Evolutionary conservation across 2,329 filamentous ascomycete species (phyloP), one percentile per base, ranked within the genome.

Genomic region (Dactylellina drechsleri): DNA sequence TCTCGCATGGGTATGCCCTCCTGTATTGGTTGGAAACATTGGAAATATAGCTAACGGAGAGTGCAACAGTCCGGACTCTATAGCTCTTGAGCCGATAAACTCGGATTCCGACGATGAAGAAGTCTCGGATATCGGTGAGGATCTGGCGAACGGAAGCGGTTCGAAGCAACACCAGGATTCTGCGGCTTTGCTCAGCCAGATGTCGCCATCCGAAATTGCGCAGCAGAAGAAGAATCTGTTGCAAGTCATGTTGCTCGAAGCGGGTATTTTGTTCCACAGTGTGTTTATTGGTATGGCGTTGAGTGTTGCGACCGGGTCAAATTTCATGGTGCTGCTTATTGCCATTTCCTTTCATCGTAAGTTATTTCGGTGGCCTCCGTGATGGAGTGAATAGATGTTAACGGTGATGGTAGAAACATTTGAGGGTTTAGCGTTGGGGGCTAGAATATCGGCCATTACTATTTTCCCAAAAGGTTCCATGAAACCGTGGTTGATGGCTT

Each of bases 401-500:
- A 74, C 40, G 26, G n/a, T 3, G 4, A 31, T 26, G 20, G 2
- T 58, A 75, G 75, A 96, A 83, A 92, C 91, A 0, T 96, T 96
- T 77, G 92, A 96, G 83, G 92, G 92, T 1, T 88, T 96, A 13
- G 92, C 92, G 0, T 87, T 96, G 3, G 92, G 92, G 5, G 91
- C 91, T 50, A 90, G 92, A 70, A 96, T 96, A 79, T 91, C 92
- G 0, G 90, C 91, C 8, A 88, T 96, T 28, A 18, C 84, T 81
- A 66, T 81, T 81, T 97, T 97, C 79, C 87, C 91, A 0, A 86
- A 86, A 18, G 86, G 86, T 1, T 94, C 91, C 0, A 83, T 87
- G 1, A 91, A 91, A 56, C 94, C 95, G 0, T 96, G 79, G 79
- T 66, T 79, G 16, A 79, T 79, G 79, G 77, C 77, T 20, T 66